Percentiles rank a stretch among this genome's conserved stretches.
These are phyloP conservation scores for Malassezia vespertilionis DNA, from an alignment of 1,284 basidiomycete species.

Conservation along the genomic window DNA sequence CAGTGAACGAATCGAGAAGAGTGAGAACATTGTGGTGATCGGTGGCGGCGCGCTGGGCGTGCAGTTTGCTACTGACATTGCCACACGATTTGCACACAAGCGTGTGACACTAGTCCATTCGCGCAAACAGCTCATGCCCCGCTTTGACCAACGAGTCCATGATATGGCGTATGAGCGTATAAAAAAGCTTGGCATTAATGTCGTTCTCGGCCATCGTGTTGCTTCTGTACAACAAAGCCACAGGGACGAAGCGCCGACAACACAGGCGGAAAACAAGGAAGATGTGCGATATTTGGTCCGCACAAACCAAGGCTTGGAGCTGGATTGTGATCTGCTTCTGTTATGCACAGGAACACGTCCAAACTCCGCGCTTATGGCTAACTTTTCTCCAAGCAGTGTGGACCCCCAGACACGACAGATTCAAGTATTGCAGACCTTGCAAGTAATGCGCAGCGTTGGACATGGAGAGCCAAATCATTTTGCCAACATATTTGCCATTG, in stretches of 20 bases:
- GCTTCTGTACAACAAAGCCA: constrained; percentile 41
- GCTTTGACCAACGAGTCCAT: constrained; percentile 41
- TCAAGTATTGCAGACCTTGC: constrained; percentile 32
- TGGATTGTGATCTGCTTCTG: constrained; percentile 40
- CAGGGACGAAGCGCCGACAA: constrained; percentile 30
- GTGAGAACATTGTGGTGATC: constrained; percentile 37
- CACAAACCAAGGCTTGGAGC: constrained; percentile 37
- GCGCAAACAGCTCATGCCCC: constrained; percentile 40
- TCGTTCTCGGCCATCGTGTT: constrained; percentile 42
- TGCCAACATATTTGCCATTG: constrained; percentile 41
- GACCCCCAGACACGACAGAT: constrained; percentile 32
- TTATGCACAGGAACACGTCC: constrained; percentile 46
- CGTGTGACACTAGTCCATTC: constrained; percentile 41
- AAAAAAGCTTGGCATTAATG: constrained; percentile 36
- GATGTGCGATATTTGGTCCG: constrained; percentile 19
- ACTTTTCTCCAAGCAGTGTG: constrained; percentile 34
- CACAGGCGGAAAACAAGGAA: constrained; percentile 9
- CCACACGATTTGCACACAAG: constrained; percentile 28
- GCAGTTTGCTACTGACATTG: constrained; percentile 41
- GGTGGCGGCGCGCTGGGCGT: constrained; percentile 46
- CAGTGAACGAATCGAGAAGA: constrained; percentile 28
- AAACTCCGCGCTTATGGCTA: constrained; percentile 39
- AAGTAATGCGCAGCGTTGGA: constrained; percentile 22
- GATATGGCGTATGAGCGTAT: constrained; percentile 31
- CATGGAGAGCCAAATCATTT: constrained; percentile 15